Conservation (phyloP, 768 basidiomycete species). For the Collybiopsis luxurians region DNA sequence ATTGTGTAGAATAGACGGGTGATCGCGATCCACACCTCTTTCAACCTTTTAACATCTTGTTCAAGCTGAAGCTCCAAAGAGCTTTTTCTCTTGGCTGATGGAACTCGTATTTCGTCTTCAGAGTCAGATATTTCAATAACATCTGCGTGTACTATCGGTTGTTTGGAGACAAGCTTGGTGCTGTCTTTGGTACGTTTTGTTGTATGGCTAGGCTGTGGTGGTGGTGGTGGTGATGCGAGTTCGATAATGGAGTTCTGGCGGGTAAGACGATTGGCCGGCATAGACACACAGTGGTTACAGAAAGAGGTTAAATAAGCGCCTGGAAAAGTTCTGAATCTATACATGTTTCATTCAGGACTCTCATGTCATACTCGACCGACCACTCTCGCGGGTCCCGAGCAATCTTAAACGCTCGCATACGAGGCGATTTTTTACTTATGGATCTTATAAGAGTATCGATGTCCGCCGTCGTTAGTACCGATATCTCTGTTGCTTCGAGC, state of each 20-base stretch:
- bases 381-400: too few species aligned
- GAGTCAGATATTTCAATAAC: conserved; percentile 5
- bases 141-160: neutral
- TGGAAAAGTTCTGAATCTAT: too few species aligned
- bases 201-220: neutral
- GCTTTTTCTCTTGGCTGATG: neutral
- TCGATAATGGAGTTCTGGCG: conserved; percentile 10
- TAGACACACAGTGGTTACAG: too few species aligned
- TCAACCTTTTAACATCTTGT: conserved; percentile 38
- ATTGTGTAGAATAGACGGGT: neutral
- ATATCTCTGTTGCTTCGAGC: too few species aligned
- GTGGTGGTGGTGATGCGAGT: neutral
- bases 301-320: too few species aligned
- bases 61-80: conserved; percentile 20
- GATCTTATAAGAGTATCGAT: too few species aligned
- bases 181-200: neutral
- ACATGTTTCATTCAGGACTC: too few species aligned
- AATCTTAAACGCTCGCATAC: too few species aligned
- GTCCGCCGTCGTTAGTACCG: too few species aligned
- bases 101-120: conserved; percentile 31
- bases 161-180: neutral
- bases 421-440: too few species aligned
- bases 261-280: conserved; percentile 28
- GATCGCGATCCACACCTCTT: conserved; percentile 33
- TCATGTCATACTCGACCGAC: too few species aligned